phyloP scores from a whole-genome alignment of 768 basidiomycete genomes.

The Leccinum subgranulosum region DNA sequence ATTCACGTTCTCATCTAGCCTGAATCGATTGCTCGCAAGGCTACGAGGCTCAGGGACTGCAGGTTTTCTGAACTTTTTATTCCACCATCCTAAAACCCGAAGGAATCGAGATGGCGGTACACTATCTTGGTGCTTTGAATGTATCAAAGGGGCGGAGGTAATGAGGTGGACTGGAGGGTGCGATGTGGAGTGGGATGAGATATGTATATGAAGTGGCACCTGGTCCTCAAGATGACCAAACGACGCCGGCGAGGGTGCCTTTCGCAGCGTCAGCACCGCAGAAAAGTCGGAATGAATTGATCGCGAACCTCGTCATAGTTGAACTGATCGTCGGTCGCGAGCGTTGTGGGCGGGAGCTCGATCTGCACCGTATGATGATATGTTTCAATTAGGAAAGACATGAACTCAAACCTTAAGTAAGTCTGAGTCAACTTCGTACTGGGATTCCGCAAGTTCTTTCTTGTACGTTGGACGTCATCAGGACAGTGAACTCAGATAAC shows the following conservation, averaged over 20 bases:
- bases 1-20: neutral
- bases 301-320: neutral
- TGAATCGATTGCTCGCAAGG: neutral
- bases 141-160: neutral
- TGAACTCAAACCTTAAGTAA: neutral
- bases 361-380: rapidly evolving
- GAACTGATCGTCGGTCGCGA: neutral
- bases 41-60: neutral
- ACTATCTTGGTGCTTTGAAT: neutral
- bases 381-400: neutral
- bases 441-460: neutral
- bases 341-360: neutral
- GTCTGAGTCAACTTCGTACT: neutral
- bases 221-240: neutral
- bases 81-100: neutral
- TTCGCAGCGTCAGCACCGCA: neutral
- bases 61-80: neutral
- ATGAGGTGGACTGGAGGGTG: neutral
- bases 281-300: neutral
- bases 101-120: neutral
- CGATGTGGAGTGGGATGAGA: neutral
- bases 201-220: rapidly evolving
- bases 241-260: neutral
- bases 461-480: neutral
- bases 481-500: neutral